Conservation (phyloP, 768 basidiomycete species). For the Lactifluus echinatus region DNA sequence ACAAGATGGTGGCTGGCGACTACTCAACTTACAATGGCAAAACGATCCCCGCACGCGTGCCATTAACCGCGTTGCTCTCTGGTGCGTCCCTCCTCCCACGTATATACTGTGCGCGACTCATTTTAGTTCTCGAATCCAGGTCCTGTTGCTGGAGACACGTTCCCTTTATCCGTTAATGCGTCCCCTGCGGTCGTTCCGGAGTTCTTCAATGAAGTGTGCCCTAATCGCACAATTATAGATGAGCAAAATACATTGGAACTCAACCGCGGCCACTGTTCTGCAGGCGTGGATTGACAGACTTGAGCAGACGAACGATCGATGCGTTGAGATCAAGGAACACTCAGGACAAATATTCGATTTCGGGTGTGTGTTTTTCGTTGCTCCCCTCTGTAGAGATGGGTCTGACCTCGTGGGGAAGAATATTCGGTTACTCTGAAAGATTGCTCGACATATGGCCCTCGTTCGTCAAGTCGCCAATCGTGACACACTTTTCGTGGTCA, state of each 20-base stretch:
- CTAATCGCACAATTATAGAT: slow-evolving; percentile 28
- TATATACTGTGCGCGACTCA: neutral
- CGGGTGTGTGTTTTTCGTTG: slow-evolving; percentile 25
- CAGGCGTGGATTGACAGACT: slow-evolving; percentile 34
- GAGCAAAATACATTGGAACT: slow-evolving; percentile 20
- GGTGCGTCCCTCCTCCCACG: slow-evolving; percentile 27
- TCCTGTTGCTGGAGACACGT: slow-evolving; percentile 34
- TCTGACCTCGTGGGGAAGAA: slow-evolving; percentile 20
- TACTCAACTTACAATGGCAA: slow-evolving; percentile 39
- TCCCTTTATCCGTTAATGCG: slow-evolving; percentile 26
- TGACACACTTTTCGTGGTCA: slow-evolving; percentile 34
- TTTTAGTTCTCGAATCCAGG: slow-evolving; percentile 23
- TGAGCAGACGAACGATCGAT: slow-evolving; percentile 30
- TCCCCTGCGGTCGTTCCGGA: slow-evolving; percentile 31
- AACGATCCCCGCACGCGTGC: slow-evolving; percentile 44
- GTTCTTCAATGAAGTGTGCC: slow-evolving; percentile 37
- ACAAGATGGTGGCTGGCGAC: slow-evolving; percentile 29
- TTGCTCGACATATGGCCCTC: slow-evolving; percentile 31
- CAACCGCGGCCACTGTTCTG: slow-evolving; percentile 28
- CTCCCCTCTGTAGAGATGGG: neutral
- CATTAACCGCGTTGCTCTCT: slow-evolving; percentile 43
- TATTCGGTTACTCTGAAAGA: slow-evolving; percentile 28
- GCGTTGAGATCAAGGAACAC: slow-evolving; percentile 34
- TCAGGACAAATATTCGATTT: slow-evolving; percentile 29
- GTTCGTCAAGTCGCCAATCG: slow-evolving; percentile 28